Conservation (phyloP, 2,329 filamentous ascomycete species). For the Fusarium praegraminearum region DNA sequence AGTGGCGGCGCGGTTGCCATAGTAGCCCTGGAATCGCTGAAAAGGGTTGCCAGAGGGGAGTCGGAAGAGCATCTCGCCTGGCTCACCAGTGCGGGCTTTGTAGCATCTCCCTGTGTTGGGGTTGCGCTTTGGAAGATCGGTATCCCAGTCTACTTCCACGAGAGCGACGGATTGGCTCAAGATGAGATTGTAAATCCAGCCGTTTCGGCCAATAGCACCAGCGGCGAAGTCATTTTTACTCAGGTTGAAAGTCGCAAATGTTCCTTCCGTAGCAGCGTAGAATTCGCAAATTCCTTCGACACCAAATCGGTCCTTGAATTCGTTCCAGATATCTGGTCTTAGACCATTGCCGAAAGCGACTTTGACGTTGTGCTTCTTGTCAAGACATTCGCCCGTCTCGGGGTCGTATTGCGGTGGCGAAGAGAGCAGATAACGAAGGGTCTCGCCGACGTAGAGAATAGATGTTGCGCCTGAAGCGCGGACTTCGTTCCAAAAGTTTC, state of each 20-base stretch:
- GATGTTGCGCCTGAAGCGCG: slow-evolving; percentile 77
- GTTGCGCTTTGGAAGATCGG: slow-evolving; percentile 75
- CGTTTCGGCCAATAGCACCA: slow-evolving; percentile 83
- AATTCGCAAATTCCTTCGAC: slow-evolving; percentile 82
- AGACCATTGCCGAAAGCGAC: slow-evolving; percentile 87
- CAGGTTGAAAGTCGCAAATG: slow-evolving; percentile 77
- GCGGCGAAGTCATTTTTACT: slow-evolving; percentile 77
- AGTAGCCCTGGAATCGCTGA: slow-evolving; percentile 83
- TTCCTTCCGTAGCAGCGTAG: slow-evolving; percentile 82
- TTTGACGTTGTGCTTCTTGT: slow-evolving; percentile 78
- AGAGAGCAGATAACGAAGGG: slow-evolving; percentile 82
- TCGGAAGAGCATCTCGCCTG: slow-evolving; percentile 81
- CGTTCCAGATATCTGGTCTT: slow-evolving; percentile 86
- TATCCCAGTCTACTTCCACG: slow-evolving; percentile 78
- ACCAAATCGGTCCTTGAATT: slow-evolving; percentile 83
- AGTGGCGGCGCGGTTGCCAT: slow-evolving; percentile 77
- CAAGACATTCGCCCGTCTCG: slow-evolving; percentile 73
- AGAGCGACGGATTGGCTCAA: slow-evolving; percentile 66
- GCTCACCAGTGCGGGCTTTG: slow-evolving; percentile 67
- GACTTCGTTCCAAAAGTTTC: slow-evolving; percentile 81
- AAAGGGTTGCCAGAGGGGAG: slow-evolving; percentile 74
- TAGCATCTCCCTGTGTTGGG: slow-evolving; percentile 76
- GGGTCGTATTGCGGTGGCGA: slow-evolving; percentile 72
- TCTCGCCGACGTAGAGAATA: slow-evolving; percentile 91
- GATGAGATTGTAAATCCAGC: slow-evolving; percentile 69